A percentile compares a stretch with the other conserved stretches of the same genome.
Conservation (phyloP, 2,329 filamentous ascomycete species). For the Stromatinia cepivora region DNA sequence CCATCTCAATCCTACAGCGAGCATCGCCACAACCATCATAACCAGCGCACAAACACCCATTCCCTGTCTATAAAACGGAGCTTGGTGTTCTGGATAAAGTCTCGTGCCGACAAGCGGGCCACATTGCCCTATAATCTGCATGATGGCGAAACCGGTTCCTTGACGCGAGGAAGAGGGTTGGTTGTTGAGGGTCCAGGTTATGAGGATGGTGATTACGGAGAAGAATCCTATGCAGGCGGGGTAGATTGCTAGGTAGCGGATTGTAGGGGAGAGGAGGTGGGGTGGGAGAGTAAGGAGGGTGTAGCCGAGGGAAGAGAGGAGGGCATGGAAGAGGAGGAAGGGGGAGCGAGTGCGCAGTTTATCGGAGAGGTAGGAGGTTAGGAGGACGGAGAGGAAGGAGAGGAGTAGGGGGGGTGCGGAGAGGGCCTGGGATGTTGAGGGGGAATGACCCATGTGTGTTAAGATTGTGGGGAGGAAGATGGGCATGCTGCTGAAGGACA, state of each 20-base stretch:
- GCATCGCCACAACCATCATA: slow-evolving; percentile 49
- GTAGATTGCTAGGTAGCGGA: slow-evolving; percentile 74
- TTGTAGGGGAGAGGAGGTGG: slow-evolving; percentile 57
- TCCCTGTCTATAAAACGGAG: slow-evolving; percentile 50
- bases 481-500: slow-evolving; percentile 83
- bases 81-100: slow-evolving; percentile 53
- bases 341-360: slow-evolving; percentile 59
- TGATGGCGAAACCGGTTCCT: slow-evolving; percentile 73
- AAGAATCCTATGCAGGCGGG: slow-evolving; percentile 82
- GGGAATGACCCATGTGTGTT: slow-evolving; percentile 70
- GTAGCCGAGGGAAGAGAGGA: slow-evolving; percentile 64
- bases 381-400: slow-evolving; percentile 70
- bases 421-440: slow-evolving; percentile 70
- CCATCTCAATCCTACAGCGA: slow-evolving; percentile 47
- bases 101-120: slow-evolving; percentile 51
- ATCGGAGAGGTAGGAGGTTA: slow-evolving; percentile 74
- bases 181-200: slow-evolving; percentile 89
- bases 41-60: slow-evolving; percentile 52
- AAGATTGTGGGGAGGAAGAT: slow-evolving; percentile 85
- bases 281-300: slow-evolving; percentile 60
- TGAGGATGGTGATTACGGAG: slow-evolving; percentile 77
- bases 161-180: slow-evolving; percentile 68
- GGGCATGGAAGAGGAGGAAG: slow-evolving; percentile 68
- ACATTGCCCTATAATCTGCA: slow-evolving; percentile 67
- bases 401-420: slow-evolving; percentile 79